Evolutionary conservation across 2,329 filamentous ascomycete genomes (phyloP).

Genomic region (Magnaporthiopsis incrustans): DNA sequence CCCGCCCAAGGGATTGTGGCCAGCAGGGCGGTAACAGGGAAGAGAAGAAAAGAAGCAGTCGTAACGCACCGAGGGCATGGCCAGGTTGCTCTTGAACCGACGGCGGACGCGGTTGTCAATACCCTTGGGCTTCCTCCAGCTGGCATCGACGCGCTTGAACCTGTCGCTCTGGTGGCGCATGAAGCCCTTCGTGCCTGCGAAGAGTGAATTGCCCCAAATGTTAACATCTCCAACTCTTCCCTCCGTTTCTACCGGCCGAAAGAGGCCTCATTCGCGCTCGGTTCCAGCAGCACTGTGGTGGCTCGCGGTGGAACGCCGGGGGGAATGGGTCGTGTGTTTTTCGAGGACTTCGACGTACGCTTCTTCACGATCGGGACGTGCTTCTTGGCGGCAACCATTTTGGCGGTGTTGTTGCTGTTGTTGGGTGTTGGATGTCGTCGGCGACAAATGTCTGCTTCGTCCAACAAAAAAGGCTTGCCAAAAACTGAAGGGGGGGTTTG

Average conservation of each 20-base stretch:
- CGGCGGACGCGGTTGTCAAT: conserved; percentile 97
- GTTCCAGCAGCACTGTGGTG: neutral
- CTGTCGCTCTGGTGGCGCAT: conserved; percentile 95
- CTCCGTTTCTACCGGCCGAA: neutral
- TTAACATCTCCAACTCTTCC: conserved; percentile 2
- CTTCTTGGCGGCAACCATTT: conserved; percentile 99
- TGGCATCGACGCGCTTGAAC: conserved; percentile 83
- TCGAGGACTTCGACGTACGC: conserved; percentile 59
- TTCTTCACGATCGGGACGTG: conserved; percentile 99
- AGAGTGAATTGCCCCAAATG: conserved; percentile 21
- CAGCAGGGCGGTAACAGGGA: neutral
- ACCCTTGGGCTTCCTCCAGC: conserved; percentile 99
- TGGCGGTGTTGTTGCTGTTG: conserved; percentile 9
- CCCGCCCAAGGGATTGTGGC: neutral
- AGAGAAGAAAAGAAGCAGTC: neutral
- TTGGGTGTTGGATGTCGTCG: neutral
- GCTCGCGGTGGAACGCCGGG: neutral
- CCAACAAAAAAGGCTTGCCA: too few relatives aligned
- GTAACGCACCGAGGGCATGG: conserved; percentile 91
- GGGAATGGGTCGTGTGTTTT: too few relatives aligned
- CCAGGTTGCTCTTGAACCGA: conserved; percentile 91
- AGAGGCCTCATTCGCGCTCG: neutral
- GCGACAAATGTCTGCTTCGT: too few relatives aligned
- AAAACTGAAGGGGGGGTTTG: too few relatives aligned
- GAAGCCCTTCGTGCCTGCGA: conserved; percentile 83